Evolutionary conservation across 768 basidiomycete species (phyloP), one percentile per base, ranked within the genome.

Genomic region (Hygrocybe coccinea): DNA sequence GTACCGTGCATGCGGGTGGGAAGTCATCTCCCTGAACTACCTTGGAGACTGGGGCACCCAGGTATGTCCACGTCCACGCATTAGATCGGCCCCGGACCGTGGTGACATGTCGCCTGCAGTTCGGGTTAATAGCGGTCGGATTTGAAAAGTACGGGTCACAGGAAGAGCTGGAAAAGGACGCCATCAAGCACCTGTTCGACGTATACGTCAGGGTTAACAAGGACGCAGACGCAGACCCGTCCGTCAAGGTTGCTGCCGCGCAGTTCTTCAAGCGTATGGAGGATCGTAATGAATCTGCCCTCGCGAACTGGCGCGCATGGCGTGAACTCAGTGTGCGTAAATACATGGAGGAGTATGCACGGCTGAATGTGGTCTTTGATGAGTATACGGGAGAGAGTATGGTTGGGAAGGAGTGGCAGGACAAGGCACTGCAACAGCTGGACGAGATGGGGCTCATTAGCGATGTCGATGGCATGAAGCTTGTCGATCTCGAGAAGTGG

Each of bases 21-120:
- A 92, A 6, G 93, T 95, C n/a, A 70, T 82, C 36, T 80, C 88
- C 1, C 75, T 97, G 71, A 99, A 99, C 69, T 99, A 99, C 68
- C 81, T 97, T 14, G 95, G 95, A 2, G 95, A 97, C 66, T 98
- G 95, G 95, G 95, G 95, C 21, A 97, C 94, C 39, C 95, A 97
- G 80, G 94, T 92, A 37, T 67, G 78, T 64, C 17, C 17, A 7
- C 17, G 15, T n/a, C 29, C 33, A 34, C 19, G n/a, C 38, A 8
- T 15, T n/a, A n/a, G n/a, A n/a, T 12, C 25, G 11, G 17, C 47
- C 50, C 7, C 8, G n/a, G 41, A 19, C 29, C 22, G 6, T 54
- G 33, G 29, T 5, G 58, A 58, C 33, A 43, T 8, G 11, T 56
- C 36, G 3, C 15, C 15, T 60, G 4, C 39, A 90, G 87, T 87